These are phyloP conservation scores for Podospora comata DNA, from an alignment of 495 filamentous ascomycete species.

Conservation along the genomic window DNA sequence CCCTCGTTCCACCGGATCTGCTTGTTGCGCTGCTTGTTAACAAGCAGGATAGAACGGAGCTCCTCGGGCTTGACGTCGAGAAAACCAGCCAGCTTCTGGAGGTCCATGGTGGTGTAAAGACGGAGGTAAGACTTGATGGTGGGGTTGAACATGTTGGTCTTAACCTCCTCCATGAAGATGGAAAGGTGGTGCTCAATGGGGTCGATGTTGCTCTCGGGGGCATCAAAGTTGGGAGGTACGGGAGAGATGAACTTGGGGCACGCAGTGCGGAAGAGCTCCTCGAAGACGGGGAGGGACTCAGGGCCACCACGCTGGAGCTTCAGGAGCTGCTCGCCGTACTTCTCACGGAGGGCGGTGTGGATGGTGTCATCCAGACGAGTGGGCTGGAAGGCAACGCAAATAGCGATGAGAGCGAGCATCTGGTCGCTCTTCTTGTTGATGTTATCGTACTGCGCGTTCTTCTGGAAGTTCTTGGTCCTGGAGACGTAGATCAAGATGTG, in stretches of 20 bases:
- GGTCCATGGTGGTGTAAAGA: conserved; percentile 98
- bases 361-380: conserved; percentile 98
- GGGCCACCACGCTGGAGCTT: conserved; percentile 93
- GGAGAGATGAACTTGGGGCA: conserved; percentile 99
- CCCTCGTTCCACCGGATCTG: conserved; percentile 93
- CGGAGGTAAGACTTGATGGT: conserved; percentile 97
- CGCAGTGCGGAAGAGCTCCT: conserved; percentile 90
- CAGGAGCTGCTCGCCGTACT: conserved; percentile 95
- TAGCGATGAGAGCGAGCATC: conserved; percentile 98
- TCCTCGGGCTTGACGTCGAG: conserved; percentile 91
- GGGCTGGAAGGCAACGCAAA: conserved; percentile 96
- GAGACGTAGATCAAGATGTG: conserved; percentile 99
- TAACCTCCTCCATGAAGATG: conserved; percentile 99
- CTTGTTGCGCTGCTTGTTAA: conserved; percentile 97
- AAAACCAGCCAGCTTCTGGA: conserved; percentile 97
- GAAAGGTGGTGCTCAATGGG: conserved; percentile 94
- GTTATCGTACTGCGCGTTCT: conserved; percentile 94
- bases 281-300: conserved; percentile 90
- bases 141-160: conserved; percentile 92
- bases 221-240: conserved; percentile 94
- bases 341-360: conserved; percentile 94
- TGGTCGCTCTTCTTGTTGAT: conserved; percentile 99
- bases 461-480: conserved; percentile 99
- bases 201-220: conserved; percentile 89
- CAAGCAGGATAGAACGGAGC: conserved; percentile 81